These are phyloP conservation scores for Sclerotinia subarctica DNA, from an alignment of 2,329 filamentous ascomycete species.

Conservation along the genomic window DNA sequence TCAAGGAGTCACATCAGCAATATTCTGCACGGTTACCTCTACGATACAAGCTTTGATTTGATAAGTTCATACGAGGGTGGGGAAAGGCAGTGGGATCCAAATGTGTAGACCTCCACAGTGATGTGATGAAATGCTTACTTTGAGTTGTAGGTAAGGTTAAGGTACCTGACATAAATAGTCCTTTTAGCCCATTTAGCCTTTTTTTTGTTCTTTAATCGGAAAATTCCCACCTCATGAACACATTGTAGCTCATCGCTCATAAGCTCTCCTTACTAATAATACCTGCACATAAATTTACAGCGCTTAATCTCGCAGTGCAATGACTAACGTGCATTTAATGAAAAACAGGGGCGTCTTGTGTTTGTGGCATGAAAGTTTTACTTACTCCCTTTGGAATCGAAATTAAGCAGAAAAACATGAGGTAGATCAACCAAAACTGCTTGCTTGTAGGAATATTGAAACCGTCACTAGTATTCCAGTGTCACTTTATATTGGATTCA, in stretches of 20 bases:
- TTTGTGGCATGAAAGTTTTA: neutral
- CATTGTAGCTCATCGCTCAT: neutral
- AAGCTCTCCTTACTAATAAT: too few relatives aligned
- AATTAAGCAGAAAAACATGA: neutral
- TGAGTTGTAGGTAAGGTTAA: neutral
- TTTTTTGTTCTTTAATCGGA: neutral
- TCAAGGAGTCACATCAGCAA: neutral
- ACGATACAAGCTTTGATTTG: neutral
- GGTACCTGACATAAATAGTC: neutral
- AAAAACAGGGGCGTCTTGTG: neutral
- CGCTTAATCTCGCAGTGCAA: neutral
- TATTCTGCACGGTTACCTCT: neutral
- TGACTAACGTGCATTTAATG: neutral
- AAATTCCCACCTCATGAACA: neutral
- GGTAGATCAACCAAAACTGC: neutral
- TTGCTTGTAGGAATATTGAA: neutral
- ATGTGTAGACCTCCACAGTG: neutral
- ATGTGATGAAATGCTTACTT: neutral
- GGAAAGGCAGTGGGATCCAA: neutral
- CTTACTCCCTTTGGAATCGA: neutral
- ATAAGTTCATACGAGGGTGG: neutral
- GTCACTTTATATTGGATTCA: neutral
- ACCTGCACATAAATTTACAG: neutral
- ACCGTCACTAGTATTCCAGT: neutral
- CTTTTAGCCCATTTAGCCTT: too few relatives aligned